These are phyloP conservation scores for Stipa capillata DNA, from an alignment of 176 grass and related monocot species.

Conservation along the genomic window DNA sequence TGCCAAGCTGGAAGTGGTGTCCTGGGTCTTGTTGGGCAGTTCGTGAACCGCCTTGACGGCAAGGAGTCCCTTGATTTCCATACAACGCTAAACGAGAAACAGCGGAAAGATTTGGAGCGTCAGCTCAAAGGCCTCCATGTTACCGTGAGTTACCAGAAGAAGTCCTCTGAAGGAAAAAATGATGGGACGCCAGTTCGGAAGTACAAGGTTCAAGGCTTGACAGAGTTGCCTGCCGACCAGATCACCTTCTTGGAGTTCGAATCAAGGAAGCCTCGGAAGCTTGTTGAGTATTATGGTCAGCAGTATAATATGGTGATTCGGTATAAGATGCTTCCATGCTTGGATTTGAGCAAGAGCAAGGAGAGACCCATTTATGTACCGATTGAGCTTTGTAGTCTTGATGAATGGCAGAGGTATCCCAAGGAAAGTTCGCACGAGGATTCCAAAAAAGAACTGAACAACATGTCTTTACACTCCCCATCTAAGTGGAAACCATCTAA, in stretches of 20 bases:
- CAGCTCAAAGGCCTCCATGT: conserved; percentile 26
- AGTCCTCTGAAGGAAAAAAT: not conserved
- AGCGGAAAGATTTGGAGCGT: not conserved
- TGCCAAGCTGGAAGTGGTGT: conserved; percentile 13
- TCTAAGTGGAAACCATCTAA: not conserved
- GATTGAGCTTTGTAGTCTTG: conserved; percentile 34
- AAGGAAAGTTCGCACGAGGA: not conserved
- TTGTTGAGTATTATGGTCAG: conserved; percentile 21
- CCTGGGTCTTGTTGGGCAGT: conserved; percentile 9
- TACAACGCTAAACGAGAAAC: not conserved
- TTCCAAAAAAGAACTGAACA: not conserved
- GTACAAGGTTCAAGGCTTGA: conserved; percentile 32
- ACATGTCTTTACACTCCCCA: not conserved
- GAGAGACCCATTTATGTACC: conserved; percentile 28
- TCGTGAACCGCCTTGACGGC: not conserved
- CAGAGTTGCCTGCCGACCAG: not conserved
- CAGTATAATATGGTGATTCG: not conserved
- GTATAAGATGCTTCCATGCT: conserved; percentile 32
- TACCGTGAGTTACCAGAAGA: conserved; percentile 28
- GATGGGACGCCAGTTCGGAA: not conserved
- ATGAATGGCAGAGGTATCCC: conserved; percentile 38
- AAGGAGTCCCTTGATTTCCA: not conserved
- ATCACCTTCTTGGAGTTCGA: conserved; percentile 20
- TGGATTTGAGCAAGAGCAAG: conserved; percentile 32
- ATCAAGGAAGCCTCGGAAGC: not conserved